phyloP scores from a whole-genome alignment of 257 asterid genomes.

The Solanum sejunctum region DNA sequence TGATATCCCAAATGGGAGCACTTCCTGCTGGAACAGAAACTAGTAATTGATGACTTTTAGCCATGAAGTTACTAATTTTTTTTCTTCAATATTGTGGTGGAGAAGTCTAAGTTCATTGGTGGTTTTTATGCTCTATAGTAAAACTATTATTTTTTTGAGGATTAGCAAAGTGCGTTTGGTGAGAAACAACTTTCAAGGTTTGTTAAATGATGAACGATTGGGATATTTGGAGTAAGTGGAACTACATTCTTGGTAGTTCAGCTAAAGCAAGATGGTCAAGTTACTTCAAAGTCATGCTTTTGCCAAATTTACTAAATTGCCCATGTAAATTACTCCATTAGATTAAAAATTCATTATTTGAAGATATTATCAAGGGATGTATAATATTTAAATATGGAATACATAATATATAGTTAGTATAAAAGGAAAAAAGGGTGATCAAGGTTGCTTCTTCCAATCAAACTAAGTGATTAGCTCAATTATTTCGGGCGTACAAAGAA shows the following conservation, averaged over 20 bases:
- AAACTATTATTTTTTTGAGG: background rate
- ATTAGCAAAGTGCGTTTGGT: constrained; percentile 19
- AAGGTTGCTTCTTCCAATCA: background rate
- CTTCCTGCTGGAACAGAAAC: constrained; percentile 11
- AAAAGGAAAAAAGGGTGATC: background rate
- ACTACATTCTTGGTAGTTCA: constrained; percentile 14
- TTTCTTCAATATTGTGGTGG: background rate
- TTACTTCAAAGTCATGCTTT: background rate
- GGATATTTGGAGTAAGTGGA: constrained; percentile 12
- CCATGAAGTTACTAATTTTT: background rate
- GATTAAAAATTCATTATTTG: background rate
- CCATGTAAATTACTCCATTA: background rate
- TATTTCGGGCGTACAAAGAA: background rate
- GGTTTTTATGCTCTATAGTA: background rate
- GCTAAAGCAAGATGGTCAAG: constrained; percentile 11
- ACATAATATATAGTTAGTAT: background rate
- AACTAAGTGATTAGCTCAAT: background rate
- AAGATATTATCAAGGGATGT: background rate
- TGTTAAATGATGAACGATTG: constrained; percentile 17
- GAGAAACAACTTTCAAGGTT: background rate
- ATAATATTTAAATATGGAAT: background rate
- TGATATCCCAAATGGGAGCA: constrained; percentile 23
- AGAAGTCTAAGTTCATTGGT: background rate
- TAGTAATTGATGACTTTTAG: constrained; percentile 13
- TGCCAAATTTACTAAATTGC: background rate